phyloP scores from a whole-genome alignment of 257 asterid genomes.

The Nicotiana tabacum region DNA sequence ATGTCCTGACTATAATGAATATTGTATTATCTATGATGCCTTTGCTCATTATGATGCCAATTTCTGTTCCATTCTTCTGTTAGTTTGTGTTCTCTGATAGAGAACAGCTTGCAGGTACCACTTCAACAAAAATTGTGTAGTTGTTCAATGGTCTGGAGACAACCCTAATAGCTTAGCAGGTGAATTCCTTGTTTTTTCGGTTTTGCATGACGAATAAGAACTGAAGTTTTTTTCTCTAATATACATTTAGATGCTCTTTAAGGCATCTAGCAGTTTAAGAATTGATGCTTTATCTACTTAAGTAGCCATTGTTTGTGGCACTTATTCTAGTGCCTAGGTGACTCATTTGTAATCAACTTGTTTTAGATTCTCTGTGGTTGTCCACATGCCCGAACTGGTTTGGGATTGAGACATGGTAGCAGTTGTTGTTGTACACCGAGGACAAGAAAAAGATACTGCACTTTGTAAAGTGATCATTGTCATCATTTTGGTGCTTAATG shows the following conservation, averaged over 20 bases:
- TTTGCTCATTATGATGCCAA: background rate
- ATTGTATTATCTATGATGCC: background rate
- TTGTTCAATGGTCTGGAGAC: constrained; percentile 96
- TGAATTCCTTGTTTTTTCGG: constrained; percentile 14
- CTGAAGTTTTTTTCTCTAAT: background rate
- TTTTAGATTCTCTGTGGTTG: background rate
- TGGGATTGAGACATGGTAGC: background rate
- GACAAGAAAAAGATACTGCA: background rate
- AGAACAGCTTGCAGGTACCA: constrained; percentile 60
- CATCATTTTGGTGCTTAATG: too few species aligned
- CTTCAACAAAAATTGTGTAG: constrained; percentile 61
- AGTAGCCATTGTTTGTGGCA: background rate
- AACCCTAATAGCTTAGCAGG: constrained; percentile 99
- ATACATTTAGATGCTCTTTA: background rate
- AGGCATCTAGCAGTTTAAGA: background rate
- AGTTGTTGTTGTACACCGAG: background rate
- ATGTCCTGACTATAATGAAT: background rate
- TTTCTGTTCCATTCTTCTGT: background rate
- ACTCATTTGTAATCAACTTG: background rate
- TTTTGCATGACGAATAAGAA: background rate
- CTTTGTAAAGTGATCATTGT: background rate
- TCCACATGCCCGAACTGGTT: background rate
- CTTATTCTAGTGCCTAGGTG: background rate
- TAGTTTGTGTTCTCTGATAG: constrained; percentile 2
- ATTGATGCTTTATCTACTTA: background rate